A percentile compares a stretch with the other conserved stretches of the same genome.
Conservation (phyloP, 1,284 basidiomycete species). For the Puccinia sorghi region DNA sequence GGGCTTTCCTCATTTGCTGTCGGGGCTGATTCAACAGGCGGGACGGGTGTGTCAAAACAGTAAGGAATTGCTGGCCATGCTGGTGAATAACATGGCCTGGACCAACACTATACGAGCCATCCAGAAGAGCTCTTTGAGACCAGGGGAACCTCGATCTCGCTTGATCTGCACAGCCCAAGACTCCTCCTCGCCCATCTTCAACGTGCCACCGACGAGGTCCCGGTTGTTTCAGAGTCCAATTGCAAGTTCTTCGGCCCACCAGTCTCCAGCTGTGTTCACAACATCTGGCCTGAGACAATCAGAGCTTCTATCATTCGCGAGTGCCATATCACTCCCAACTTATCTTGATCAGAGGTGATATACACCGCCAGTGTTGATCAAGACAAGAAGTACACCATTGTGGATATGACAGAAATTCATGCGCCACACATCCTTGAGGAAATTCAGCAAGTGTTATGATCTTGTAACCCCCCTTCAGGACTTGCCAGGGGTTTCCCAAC, state of each 20-base stretch:
- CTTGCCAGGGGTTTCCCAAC: no score
- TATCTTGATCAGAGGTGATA: constrained; percentile 12
- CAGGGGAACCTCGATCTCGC: constrained; percentile 29
- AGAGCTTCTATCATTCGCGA: constrained; percentile 63
- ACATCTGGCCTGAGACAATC: constrained; percentile 65
- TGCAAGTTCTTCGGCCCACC: constrained; percentile 69
- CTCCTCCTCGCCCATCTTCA: constrained; percentile 82
- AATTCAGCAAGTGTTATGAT: no score
- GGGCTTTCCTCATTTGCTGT: constrained; percentile 75
- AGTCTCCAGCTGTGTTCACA: constrained; percentile 62
- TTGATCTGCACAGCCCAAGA: constrained; percentile 72
- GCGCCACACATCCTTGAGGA: constrained; percentile 67
- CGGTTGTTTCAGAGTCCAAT: constrained; percentile 67
- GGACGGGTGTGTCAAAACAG: constrained; percentile 81
- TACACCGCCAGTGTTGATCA: not conserved
- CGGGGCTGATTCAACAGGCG: constrained; percentile 83
- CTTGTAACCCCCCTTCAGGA: no score
- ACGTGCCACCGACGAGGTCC: constrained; percentile 85
- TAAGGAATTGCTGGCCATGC: constrained; percentile 76
- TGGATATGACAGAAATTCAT: constrained; percentile 61
- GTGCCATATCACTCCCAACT: not conserved
- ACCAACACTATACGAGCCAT: constrained; percentile 74
- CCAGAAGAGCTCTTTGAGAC: constrained; percentile 68
- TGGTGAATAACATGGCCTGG: constrained; percentile 75
- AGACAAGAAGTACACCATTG: constrained; percentile 71